phyloP scores from a whole-genome alignment of 768 basidiomycete species.

The Suillus variegatus region DNA sequence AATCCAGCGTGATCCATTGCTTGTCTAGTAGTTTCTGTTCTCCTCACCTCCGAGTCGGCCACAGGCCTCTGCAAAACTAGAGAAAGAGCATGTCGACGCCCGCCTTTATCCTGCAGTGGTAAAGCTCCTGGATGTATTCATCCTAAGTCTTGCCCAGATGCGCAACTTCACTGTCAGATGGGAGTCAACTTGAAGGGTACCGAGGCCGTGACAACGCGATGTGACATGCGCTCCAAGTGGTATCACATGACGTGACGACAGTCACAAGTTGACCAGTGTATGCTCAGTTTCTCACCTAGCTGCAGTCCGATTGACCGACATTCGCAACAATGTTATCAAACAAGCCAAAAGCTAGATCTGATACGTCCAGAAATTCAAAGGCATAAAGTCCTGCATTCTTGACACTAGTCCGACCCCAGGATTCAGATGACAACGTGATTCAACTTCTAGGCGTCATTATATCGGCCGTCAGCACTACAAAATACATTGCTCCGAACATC shows the following conservation, averaged over 20 bases:
- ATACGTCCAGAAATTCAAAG: no score
- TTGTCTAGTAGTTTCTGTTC: slow-evolving; percentile 63
- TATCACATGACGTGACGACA: no score
- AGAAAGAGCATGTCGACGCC: slow-evolving; percentile 57
- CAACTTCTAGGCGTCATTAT: background rate
- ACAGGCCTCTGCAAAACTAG: slow-evolving; percentile 31
- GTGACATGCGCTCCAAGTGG: no score
- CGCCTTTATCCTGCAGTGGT: slow-evolving; percentile 85
- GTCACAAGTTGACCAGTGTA: no score
- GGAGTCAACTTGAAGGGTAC: no score
- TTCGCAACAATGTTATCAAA: no score
- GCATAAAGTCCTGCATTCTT: no score
- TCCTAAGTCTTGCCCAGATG: slow-evolving; percentile 87
- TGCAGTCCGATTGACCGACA: no score
- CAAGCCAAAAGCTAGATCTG: no score
- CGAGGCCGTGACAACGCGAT: no score
- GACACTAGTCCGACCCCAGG: no score
- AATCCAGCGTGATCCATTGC: slow-evolving; percentile 76
- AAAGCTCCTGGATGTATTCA: slow-evolving; percentile 81
- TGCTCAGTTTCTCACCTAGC: no score
- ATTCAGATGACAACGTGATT: background rate
- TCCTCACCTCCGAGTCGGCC: slow-evolving; percentile 47
- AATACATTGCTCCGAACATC: background rate
- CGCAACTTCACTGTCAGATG: slow-evolving; percentile 45
- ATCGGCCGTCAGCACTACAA: background rate